Conservation (phyloP, 2,329 filamentous ascomycete genomes). For the Didymella lethalis region DNA sequence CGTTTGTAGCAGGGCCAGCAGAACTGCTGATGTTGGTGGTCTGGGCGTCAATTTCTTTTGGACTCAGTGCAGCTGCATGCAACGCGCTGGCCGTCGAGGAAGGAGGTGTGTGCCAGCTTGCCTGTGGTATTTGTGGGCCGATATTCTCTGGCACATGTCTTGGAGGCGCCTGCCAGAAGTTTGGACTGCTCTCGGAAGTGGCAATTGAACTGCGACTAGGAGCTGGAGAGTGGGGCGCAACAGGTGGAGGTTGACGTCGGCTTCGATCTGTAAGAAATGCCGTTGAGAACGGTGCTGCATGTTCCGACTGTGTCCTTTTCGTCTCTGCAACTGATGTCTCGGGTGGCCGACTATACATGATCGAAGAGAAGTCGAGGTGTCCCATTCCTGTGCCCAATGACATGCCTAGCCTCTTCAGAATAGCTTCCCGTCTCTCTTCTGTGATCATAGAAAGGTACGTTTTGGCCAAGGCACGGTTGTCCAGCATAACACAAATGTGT, state of each 20-base stretch:
- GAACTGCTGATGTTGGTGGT: not conserved
- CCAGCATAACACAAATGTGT: not conserved
- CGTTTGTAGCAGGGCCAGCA: not conserved
- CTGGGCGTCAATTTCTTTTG: not conserved
- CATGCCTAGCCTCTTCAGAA: not conserved
- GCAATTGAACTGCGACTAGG: not conserved
- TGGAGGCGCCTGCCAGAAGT: not conserved
- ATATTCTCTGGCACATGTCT: not conserved
- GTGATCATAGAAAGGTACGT: not conserved
- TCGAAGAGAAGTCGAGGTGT: not conserved
- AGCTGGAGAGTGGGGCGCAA: not conserved
- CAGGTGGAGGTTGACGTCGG: not conserved
- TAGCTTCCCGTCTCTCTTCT: not conserved
- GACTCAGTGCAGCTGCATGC: not conserved
- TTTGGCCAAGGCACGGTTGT: slow-evolving; percentile 1
- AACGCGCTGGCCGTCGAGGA: not conserved
- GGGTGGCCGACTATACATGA: slow-evolving; percentile 1
- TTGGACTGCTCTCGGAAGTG: not conserved
- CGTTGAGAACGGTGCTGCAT: not conserved
- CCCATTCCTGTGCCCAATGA: not conserved
- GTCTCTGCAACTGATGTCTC: not conserved
- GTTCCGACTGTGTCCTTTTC: not conserved
- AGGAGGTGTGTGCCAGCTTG: not conserved
- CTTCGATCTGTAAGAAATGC: not conserved
- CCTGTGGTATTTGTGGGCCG: not conserved